Percentiles rank a stretch among this genome's conserved stretches.
Evolutionary conservation across 2,329 filamentous ascomycete genomes (phyloP).

Genomic region (Hymenoscyphus fraxineus): DNA sequence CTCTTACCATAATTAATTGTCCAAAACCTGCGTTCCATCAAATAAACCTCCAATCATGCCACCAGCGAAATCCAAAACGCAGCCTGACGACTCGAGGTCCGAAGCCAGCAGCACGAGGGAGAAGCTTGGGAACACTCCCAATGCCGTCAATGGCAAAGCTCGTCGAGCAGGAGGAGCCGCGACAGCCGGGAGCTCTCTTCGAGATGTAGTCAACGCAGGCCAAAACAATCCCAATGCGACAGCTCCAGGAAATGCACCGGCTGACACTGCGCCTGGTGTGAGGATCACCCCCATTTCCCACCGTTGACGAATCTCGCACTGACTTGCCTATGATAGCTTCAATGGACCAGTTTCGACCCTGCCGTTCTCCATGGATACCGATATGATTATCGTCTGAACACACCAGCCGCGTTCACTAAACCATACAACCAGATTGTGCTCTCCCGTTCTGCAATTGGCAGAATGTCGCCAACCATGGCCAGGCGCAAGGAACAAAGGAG

Average conservation of each 20-base stretch:
- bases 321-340: slow-evolving; percentile 38
- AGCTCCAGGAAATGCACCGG: slow-evolving; percentile 16
- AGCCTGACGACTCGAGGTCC: slow-evolving; percentile 36
- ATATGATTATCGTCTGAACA: slow-evolving; percentile 66
- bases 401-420: slow-evolving; percentile 65
- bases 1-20: too few species aligned
- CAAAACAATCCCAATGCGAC: slow-evolving; percentile 15
- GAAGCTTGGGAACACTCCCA: slow-evolving; percentile 25
- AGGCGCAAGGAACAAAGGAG: slow-evolving; percentile 59
- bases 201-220: slow-evolving; percentile 30
- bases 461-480: slow-evolving; percentile 73
- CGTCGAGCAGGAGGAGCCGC: slow-evolving; percentile 27
- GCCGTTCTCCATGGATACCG: slow-evolving; percentile 71
- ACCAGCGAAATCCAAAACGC: slow-evolving; percentile 31
- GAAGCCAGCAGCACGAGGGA: slow-evolving; percentile 38
- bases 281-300: slow-evolving; percentile 13
- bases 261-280: slow-evolving; percentile 30
- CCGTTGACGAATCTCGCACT: neutral
- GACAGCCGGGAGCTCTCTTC: slow-evolving; percentile 28
- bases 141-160: slow-evolving; percentile 31
- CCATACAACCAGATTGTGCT: slow-evolving; percentile 61
- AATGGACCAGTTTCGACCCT: slow-evolving; percentile 67
- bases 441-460: slow-evolving; percentile 61
- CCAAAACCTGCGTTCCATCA: neutral
- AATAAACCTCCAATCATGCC: slow-evolving; percentile 26